These are phyloP conservation scores for Bretziella fagacearum DNA, from an alignment of 2,329 filamentous ascomycete genomes.

Conservation along the genomic window DNA sequence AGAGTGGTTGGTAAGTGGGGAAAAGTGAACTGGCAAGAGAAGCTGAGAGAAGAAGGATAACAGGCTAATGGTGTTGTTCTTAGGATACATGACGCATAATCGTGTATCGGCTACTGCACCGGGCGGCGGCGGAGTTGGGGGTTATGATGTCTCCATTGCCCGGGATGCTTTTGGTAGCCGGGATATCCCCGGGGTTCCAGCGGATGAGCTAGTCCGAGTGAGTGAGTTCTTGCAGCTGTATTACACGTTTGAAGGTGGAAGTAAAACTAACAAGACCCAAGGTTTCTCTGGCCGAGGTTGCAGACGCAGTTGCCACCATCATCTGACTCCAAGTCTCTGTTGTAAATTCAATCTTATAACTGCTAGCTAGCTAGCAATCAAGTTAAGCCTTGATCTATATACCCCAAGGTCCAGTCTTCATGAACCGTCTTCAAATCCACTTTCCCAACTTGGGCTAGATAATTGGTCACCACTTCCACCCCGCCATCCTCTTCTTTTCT, in stretches of 20 bases:
- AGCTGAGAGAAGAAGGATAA: too few relatives aligned
- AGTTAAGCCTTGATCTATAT: too few relatives aligned
- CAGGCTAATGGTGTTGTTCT: too few relatives aligned
- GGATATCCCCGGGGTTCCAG: background rate
- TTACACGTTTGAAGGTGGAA: background rate
- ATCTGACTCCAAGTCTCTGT: background rate
- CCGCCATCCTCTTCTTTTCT: background rate
- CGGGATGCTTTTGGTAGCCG: background rate
- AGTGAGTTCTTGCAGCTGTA: too few relatives aligned
- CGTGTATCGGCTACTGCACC: background rate
- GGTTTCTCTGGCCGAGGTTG: background rate
- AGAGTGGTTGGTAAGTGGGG: conserved; percentile 43
- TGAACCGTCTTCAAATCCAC: conserved; percentile 1
- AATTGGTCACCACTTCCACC: background rate
- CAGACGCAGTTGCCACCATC: background rate
- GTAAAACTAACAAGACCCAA: background rate
- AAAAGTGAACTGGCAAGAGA: too few relatives aligned
- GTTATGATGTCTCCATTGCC: background rate
- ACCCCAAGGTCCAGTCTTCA: background rate
- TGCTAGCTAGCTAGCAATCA: background rate
- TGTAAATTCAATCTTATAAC: background rate
- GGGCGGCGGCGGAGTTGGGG: background rate
- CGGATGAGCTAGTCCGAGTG: background rate
- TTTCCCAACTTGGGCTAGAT: background rate
- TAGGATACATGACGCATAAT: background rate